Conservation (phyloP, 2,329 filamentous ascomycete genomes). For the Calcarisporium arbuscula region DNA sequence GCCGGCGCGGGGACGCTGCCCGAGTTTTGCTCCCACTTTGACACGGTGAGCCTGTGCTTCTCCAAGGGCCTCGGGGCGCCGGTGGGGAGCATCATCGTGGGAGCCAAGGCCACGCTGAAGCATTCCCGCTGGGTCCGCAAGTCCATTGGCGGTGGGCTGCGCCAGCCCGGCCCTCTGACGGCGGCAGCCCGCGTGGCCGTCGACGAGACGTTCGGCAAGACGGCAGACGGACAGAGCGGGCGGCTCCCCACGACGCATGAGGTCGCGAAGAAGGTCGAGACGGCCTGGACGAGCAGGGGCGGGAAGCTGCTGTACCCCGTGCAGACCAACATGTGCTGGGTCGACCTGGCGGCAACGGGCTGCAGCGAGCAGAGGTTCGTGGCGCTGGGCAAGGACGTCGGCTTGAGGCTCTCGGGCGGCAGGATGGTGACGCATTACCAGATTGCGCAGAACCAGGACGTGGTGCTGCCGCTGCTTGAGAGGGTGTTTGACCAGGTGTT, state of each 20-base stretch:
- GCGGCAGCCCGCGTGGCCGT: constrained; percentile 67
- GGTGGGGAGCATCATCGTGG: constrained; percentile 69
- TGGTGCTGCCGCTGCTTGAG: constrained; percentile 52
- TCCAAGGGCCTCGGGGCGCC: constrained; percentile 79
- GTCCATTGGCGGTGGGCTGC: constrained; percentile 66
- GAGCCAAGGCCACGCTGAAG: constrained; percentile 28
- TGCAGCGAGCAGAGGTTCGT: constrained; percentile 31
- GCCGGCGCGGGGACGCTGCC: constrained; percentile 60
- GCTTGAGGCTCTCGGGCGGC: constrained; percentile 33
- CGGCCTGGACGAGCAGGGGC: constrained; percentile 63
- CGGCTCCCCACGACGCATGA: constrained; percentile 54
- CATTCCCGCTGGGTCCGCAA: constrained; percentile 50
- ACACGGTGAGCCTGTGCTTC: constrained; percentile 73
- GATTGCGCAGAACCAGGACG: constrained; percentile 54
- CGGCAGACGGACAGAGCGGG: constrained; percentile 39
- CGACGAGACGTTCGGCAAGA: constrained; percentile 35
- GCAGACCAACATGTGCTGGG: constrained; percentile 91
- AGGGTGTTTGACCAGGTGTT: constrained; percentile 42
- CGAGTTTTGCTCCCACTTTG: constrained; percentile 63
- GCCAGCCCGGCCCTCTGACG: constrained; percentile 67
- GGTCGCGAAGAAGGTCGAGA: constrained; percentile 58
- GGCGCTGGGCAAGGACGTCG: constrained; percentile 33
- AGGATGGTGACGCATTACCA: constrained; percentile 49
- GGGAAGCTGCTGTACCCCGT: constrained; percentile 63
- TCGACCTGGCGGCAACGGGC: constrained; percentile 61